Evolutionary conservation across 2,329 filamentous ascomycete species (phyloP), one percentile per base, ranked within the genome.

Genomic region (Epichloe coenophiala): DNA sequence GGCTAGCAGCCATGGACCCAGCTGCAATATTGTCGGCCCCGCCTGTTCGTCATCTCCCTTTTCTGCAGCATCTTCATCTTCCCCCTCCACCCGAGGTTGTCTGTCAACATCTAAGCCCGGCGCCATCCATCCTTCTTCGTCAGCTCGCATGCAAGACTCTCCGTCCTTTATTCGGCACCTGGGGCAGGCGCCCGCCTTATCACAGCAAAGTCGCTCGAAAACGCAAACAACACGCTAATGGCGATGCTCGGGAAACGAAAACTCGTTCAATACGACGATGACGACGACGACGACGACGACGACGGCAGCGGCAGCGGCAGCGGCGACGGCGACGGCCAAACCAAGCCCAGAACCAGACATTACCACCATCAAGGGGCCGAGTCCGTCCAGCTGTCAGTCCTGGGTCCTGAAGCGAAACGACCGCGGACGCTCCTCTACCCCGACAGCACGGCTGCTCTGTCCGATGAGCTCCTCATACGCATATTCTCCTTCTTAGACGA

Each of bases 391-490:
- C n/a, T 17, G 19, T 21, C 45, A 15, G 11, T 27, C 13, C 2
- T 17, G 6, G 21, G 11, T 23, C 35, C 33, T 8, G 19, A 44
- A 9, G 3, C 33, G 8, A 52, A 52, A n/a, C 47, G 51, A 12
- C 38, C 19, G n/a, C 51, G 51, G 12, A 45, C 21, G 3, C 33
- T n/a, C 17, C 44, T 17, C n/a, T 12, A 33, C 6, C 23, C 43
- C 51, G 86, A 95, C 66, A 72, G 74, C 45, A 65, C 96, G 15
- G 87, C 87, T 6, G 69, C 67, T 8, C 74, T 97, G 48, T 95
- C 89, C 55, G 87, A 95, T 65, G 93, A 98, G 66, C 74, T 97
- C 36, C 76, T 95, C 35, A 71, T 97, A 51, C 86, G 89, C 58
- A 86, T 96, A 53, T 73, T 96, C 37, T 85, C 85, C 4, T 85